Conservation (phyloP, 805 yeast species). For the Metschnikowia amazonensis region DNA sequence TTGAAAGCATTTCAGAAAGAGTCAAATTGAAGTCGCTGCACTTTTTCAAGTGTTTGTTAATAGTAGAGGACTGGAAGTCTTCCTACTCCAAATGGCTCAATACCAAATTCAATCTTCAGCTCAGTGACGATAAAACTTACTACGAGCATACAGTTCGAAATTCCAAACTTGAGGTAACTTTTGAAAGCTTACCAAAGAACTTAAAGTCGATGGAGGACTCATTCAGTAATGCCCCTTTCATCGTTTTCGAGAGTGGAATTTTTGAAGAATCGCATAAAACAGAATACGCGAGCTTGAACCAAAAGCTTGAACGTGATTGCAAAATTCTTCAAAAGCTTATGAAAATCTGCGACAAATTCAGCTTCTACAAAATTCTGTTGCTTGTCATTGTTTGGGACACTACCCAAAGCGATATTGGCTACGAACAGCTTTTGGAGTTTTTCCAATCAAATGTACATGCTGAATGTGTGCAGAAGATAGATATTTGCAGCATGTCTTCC, state of each 20-base stretch:
- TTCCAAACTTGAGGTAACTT: constrained; percentile 27
- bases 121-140: constrained; percentile 24
- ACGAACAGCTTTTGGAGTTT: constrained; percentile 14
- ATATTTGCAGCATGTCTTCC: constrained; percentile 33
- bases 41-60: constrained; percentile 35
- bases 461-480: constrained; percentile 21
- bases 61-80: constrained; percentile 47
- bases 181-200: constrained; percentile 42
- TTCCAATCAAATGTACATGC: constrained; percentile 16
- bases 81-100: constrained; percentile 49
- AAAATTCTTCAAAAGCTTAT: constrained; percentile 33
- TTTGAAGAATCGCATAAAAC: constrained; percentile 17
- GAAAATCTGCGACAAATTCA: constrained; percentile 29
- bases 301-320: constrained; percentile 38
- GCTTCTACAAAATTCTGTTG: constrained; percentile 38
- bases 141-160: constrained; percentile 26
- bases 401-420: constrained; percentile 16
- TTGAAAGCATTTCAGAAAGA: constrained; percentile 26
- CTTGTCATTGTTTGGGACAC: constrained; percentile 43
- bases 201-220: constrained; percentile 32
- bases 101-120: constrained; percentile 38
- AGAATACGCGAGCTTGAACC: constrained; percentile 18
- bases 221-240: constrained; percentile 39
- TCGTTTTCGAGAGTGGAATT: constrained; percentile 54
- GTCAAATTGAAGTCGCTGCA: constrained; percentile 23